phyloP scores from a whole-genome alignment of 139 green algal species.

The Micromonas pusilla region DNA sequence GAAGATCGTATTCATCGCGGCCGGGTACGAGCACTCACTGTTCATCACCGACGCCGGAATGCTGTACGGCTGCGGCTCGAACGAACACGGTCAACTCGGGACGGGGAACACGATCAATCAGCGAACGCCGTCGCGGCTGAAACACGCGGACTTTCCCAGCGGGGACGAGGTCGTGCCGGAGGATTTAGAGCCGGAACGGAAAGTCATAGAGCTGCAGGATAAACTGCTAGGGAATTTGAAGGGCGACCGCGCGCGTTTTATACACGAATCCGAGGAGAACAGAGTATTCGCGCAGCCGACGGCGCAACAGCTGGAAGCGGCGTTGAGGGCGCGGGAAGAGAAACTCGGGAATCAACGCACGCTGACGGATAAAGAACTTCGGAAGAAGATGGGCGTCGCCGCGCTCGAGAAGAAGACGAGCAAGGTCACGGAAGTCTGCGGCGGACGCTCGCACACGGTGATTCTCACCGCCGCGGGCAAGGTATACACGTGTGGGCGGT shows the following conservation, averaged over 20 bases:
- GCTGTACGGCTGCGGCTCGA: slow-evolving; percentile 49
- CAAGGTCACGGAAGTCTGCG: not conserved
- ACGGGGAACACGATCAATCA: not conserved
- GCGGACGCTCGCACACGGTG: not conserved
- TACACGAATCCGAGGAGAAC: not conserved
- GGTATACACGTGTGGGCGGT: not conserved
- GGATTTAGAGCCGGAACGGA: not conserved
- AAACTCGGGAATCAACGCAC: not conserved
- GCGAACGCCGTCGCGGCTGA: not conserved
- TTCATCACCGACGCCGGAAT: slow-evolving; percentile 38
- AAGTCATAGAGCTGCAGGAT: not conserved
- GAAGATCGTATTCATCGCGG: slow-evolving; percentile 26
- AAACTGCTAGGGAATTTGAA: not conserved
- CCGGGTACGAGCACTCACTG: slow-evolving; percentile 43
- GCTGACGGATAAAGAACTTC: not conserved
- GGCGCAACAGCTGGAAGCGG: not conserved
- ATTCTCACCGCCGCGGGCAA: not conserved
- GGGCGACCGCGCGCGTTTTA: not conserved
- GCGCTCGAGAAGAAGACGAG: not conserved
- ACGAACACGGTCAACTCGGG: slow-evolving; percentile 52
- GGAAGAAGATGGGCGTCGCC: not conserved
- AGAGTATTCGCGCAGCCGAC: not conserved
- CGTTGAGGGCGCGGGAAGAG: not conserved
- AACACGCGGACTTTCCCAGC: not conserved
- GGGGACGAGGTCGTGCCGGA: not conserved